Evolutionary conservation across 176 grass and related monocot genomes (phyloP).

Genomic region (Tillandsia leiboldiana): DNA sequence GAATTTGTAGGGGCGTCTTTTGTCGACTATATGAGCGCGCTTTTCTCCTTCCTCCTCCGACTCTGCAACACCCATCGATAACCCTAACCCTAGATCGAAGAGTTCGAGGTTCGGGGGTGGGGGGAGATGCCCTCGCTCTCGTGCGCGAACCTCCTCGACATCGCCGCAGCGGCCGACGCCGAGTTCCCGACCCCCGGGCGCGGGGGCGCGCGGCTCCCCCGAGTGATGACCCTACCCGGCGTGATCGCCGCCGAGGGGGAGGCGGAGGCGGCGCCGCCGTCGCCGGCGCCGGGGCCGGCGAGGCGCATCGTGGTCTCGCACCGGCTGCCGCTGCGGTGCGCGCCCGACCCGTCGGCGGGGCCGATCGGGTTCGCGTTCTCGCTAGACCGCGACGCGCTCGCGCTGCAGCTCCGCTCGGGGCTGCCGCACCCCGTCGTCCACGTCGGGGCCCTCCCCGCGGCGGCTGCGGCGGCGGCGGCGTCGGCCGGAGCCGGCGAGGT

Average conservation of each 20-base stretch:
- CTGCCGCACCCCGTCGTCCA: slow-evolving; percentile 12
- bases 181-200: slow-evolving; percentile 29
- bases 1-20: not conserved
- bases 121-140: slow-evolving; percentile 3
- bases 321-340: slow-evolving; percentile 48
- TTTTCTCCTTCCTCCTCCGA: not conserved
- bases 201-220: slow-evolving; percentile 36
- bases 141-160: slow-evolving; percentile 70
- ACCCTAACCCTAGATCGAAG: not conserved
- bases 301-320: slow-evolving; percentile 57
- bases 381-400: slow-evolving; percentile 27
- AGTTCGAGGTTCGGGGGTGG: not conserved
- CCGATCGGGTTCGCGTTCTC: slow-evolving; percentile 38
- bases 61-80: not conserved
- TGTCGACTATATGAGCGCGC: too few relatives aligned
- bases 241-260: slow-evolving; percentile 17
- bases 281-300: not conserved
- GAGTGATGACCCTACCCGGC: slow-evolving; percentile 50
- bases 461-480: not conserved
- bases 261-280: not conserved
- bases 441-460: slow-evolving; percentile 35
- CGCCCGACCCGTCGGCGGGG: slow-evolving; percentile 28
- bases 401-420: slow-evolving; percentile 37
- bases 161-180: slow-evolving; percentile 45
- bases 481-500: slow-evolving; percentile 6